Evolutionary conservation across 495 filamentous ascomycete species (phyloP), one percentile per base, ranked within the genome.

Genomic region (Choiromyces venosus): DNA sequence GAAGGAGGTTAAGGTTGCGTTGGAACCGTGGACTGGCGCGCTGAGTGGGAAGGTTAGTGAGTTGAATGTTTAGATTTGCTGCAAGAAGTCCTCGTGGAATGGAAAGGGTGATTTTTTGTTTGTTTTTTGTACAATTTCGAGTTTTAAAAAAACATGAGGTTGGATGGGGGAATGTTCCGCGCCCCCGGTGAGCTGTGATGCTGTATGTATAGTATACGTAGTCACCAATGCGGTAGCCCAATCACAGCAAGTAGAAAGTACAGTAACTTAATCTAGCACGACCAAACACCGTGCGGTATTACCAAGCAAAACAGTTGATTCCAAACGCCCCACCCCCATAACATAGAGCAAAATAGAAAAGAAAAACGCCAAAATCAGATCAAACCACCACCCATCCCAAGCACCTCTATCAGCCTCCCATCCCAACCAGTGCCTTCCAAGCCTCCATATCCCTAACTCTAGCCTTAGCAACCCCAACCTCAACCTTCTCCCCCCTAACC

Each of bases 1-100:
- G 64, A 86, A 82, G 64, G 87, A 88, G 78, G 86, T 88, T 33
- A 84, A 81, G 70, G 80, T 83, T 68, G 87, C 86, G 39, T 74
- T 88, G 71, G 83, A 84, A 82, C 86, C 86, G 6, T 88, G 87
- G 74, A 82, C 81, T 40, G 68, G 72, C 16, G 44, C 79, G 67
- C 79, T 88, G 69, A 80, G 79, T 71, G 83, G 83, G 74, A 84
- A 86, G 82, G 85, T 86, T 68, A 84, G 85, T 66, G 82, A 87
- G 71, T 82, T 88, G 78, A 80, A 84, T 74, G 87, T 88, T 72
- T 88, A 85, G 67, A 70, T 25, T 18, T 29, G 46, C n/a, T 37
- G 10, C 16, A 35, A 36, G 3, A 42, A 36, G 18, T 66, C 37
- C 29, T 19, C 61, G 37, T 19, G 36, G 29, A 5, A 46, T 71